Conservation (phyloP, 257 asterid species). For the Plantago elongata region DNA sequence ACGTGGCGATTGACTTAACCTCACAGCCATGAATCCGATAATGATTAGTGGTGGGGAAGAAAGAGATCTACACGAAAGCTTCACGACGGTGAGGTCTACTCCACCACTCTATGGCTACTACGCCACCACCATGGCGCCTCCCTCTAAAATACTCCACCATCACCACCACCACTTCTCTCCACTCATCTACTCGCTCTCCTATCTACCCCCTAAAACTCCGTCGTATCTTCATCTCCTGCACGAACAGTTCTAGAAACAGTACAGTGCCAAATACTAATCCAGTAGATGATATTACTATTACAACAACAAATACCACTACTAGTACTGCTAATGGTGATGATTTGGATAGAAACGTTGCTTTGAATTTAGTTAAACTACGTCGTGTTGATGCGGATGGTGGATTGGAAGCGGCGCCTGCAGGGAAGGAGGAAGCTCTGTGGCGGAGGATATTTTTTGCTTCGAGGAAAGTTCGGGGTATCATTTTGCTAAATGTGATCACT, state of each 20-base stretch:
- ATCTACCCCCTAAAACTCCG: slow-evolving; percentile 19
- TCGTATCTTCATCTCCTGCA: slow-evolving; percentile 19
- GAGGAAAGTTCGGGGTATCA: slow-evolving; percentile 54
- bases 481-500: slow-evolving; percentile 63
- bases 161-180: slow-evolving; percentile 22
- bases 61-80: slow-evolving; percentile 5
- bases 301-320: too few species aligned
- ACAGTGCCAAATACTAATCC: slow-evolving; percentile 14
- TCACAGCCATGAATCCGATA: too few species aligned
- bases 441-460: slow-evolving; percentile 40
- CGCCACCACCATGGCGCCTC: slow-evolving; percentile 38
- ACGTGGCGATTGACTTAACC: too few species aligned
- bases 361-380: slow-evolving; percentile 3
- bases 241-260: slow-evolving; percentile 14
- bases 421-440: slow-evolving; percentile 50
- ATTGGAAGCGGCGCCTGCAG: slow-evolving; percentile 35
- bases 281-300: slow-evolving; percentile 13
- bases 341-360: slow-evolving; percentile 11
- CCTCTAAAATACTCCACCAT: slow-evolving; percentile 22
- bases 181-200: slow-evolving; percentile 24
- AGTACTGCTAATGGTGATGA: slow-evolving; percentile 15
- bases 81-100: slow-evolving; percentile 25
- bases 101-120: slow-evolving; percentile 49
- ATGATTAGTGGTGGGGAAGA: too few species aligned
- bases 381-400: slow-evolving; percentile 4